phyloP scores from a whole-genome alignment of 192 early-diverging fungal genomes.

The Coemansia sp. region DNA sequence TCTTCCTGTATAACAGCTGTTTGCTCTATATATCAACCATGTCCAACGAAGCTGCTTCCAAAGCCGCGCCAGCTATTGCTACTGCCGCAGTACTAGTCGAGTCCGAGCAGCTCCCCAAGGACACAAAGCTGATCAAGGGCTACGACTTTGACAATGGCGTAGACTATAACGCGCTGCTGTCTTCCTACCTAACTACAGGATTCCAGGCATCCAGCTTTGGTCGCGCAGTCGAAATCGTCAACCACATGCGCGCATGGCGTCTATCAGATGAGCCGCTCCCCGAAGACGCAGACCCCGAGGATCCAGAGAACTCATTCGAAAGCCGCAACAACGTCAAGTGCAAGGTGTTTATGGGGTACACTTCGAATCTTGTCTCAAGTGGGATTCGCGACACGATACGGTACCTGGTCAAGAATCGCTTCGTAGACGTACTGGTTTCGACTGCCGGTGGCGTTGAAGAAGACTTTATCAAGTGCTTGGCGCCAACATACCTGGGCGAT shows the following conservation, averaged over 20 bases:
- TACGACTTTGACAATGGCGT: constrained; percentile 92
- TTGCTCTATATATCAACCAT: not conserved
- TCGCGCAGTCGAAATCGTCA: constrained; percentile 86
- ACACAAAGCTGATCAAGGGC: constrained; percentile 63
- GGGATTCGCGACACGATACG: constrained; percentile 90
- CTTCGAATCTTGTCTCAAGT: constrained; percentile 95
- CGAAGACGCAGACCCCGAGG: constrained; percentile 45
- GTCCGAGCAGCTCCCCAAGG: constrained; percentile 69
- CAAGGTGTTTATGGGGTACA: constrained; percentile 98
- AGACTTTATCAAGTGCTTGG: constrained; percentile 98
- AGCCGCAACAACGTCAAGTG: constrained; percentile 72
- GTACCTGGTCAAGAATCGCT: constrained; percentile 83
- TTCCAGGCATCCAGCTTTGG: constrained; percentile 93
- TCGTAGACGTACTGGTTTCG: constrained; percentile 88
- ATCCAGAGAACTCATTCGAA: constrained; percentile 61
- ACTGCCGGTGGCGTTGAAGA: constrained; percentile 97
- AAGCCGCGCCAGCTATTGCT: constrained; percentile 30
- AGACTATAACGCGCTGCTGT: constrained; percentile 69
- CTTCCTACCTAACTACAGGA: constrained; percentile 74
- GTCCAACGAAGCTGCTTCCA: not conserved
- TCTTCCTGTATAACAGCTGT: not conserved
- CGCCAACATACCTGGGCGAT: constrained; percentile 78
- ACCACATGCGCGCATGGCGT: constrained; percentile 87
- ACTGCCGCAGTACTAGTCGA: constrained; percentile 64
- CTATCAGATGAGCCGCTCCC: constrained; percentile 83